Evolutionary conservation across 768 basidiomycete genomes (phyloP).

Genomic region (Termitomyces sp.): DNA sequence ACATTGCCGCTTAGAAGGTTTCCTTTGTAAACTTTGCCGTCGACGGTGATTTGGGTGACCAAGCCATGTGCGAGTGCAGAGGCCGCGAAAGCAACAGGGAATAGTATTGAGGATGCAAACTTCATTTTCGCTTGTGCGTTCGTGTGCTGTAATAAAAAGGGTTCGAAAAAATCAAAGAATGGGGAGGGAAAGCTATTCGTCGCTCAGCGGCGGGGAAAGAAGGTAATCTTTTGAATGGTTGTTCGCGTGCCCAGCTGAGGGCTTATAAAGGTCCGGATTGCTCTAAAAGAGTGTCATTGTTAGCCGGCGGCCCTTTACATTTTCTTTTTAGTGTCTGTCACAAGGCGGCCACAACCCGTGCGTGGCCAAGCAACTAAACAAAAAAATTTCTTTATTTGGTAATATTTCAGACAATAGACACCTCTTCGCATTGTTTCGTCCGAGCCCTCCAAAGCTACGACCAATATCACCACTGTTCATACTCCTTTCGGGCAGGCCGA

Average conservation of each 20-base stretch:
- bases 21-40: constrained; percentile 31
- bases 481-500: not conserved
- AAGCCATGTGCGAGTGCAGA: constrained; percentile 42
- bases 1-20: constrained; percentile 20
- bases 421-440: not conserved
- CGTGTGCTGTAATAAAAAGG: not conserved
- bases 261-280: not conserved
- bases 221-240: not conserved
- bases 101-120: constrained; percentile 19
- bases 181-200: not conserved
- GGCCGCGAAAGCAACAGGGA: constrained; percentile 28
- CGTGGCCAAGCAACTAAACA: not conserved
- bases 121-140: constrained; percentile 12
- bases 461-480: not conserved
- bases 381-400: not conserved
- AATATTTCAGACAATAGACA: not conserved
- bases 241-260: not conserved
- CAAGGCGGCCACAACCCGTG: not conserved
- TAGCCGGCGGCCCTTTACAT: not conserved
- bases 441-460: not conserved
- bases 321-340: not conserved
- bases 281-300: not conserved
- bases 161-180: not conserved
- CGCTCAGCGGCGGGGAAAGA: constrained; percentile 2
- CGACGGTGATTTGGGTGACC: constrained; percentile 31